A percentile compares a stretch with the other conserved stretches of the same genome.
Evolutionary conservation across 1,284 basidiomycete genomes (phyloP).

Genomic region (Schizopora paradoxa): DNA sequence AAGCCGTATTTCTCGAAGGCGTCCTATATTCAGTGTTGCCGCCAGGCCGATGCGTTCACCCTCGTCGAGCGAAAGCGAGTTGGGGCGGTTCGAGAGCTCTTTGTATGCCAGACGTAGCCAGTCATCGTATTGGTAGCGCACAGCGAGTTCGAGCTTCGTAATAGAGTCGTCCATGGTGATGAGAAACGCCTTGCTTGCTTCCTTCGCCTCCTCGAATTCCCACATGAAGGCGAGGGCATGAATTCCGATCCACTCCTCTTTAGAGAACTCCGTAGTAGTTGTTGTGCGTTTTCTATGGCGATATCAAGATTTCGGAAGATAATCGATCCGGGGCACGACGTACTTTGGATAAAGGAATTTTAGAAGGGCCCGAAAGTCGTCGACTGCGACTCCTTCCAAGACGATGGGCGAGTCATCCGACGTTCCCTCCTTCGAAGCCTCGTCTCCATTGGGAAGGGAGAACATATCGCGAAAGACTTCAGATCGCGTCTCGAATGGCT

Average conservation of each 20-base stretch:
- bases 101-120: conserved; percentile 4
- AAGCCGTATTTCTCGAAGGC: no score
- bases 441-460: background rate
- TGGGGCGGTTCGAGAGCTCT: background rate
- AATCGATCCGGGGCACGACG: no score
- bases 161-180: background rate
- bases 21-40: no score
- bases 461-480: conserved; percentile 12
- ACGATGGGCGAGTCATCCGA: conserved; percentile 7
- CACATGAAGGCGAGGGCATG: conserved; percentile 12
- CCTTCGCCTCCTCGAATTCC: conserved; percentile 3
- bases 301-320: background rate
- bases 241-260: conserved; percentile 12
- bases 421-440: background rate
- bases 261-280: background rate
- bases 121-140: conserved; percentile 1
- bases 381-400: background rate
- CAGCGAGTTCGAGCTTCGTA: conserved; percentile 3
- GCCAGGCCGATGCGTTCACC: background rate
- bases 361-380: conserved; percentile 6
- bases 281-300: background rate
- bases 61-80: conserved; percentile 4
- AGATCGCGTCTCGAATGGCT: conserved; percentile 4
- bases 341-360: conserved; percentile 8
- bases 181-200: background rate